phyloP scores from a whole-genome alignment of 1,139 yeast genomes.

The Kodamaea ohmeri region DNA sequence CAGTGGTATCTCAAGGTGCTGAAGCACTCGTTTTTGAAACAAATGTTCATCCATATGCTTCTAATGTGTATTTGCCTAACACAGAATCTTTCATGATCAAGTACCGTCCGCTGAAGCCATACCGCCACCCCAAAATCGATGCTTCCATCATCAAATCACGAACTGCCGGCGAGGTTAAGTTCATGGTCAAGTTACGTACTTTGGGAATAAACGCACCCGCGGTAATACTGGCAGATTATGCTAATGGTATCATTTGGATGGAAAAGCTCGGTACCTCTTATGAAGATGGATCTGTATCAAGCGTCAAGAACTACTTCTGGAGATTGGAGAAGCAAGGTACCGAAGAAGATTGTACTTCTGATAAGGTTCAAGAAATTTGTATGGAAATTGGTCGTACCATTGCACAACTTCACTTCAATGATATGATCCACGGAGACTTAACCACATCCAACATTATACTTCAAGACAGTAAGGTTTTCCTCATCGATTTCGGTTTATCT shows the following conservation, averaged over 20 bases:
- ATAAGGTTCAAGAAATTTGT: slow-evolving; percentile 42
- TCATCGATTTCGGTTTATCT: slow-evolving; percentile 91
- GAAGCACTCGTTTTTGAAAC: slow-evolving; percentile 82
- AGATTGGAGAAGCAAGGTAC: slow-evolving; percentile 38
- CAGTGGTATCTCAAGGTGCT: slow-evolving; percentile 86
- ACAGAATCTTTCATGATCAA: slow-evolving; percentile 58
- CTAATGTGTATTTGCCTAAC: slow-evolving; percentile 23
- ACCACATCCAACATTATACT: slow-evolving; percentile 86
- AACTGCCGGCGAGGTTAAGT: slow-evolving; percentile 80
- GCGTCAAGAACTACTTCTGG: slow-evolving; percentile 75
- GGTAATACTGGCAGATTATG: slow-evolving; percentile 69
- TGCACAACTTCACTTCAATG: slow-evolving; percentile 70
- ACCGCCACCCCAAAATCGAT: slow-evolving; percentile 85
- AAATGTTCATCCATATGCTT: slow-evolving; percentile 63
- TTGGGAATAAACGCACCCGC: slow-evolving; percentile 66
- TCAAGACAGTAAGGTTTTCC: slow-evolving; percentile 45
- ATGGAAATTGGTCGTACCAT: slow-evolving; percentile 63
- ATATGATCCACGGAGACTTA: slow-evolving; percentile 90
- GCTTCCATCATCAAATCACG: slow-evolving; percentile 71
- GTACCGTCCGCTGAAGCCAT: slow-evolving; percentile 84
- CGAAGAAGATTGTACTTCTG: slow-evolving; percentile 26
- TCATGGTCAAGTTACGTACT: slow-evolving; percentile 58
- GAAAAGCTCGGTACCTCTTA: slow-evolving; percentile 60
- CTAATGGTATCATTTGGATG: slow-evolving; percentile 86
- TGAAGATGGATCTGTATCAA: slow-evolving; percentile 48